Conservation (phyloP, 2,329 filamentous ascomycete species). For the Arthrobotrys conoides region DNA sequence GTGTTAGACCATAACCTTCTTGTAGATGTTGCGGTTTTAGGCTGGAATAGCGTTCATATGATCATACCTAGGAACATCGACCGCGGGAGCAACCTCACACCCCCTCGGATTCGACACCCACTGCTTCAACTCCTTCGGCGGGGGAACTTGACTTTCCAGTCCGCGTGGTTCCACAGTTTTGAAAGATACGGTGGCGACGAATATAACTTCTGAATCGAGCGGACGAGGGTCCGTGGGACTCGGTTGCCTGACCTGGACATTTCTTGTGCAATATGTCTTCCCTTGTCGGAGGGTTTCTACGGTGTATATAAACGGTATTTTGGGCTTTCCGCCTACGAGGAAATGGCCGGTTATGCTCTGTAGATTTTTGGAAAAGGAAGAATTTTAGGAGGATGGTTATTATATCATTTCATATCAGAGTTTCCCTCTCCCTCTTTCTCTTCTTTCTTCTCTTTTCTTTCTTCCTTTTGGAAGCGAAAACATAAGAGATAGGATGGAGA, state of each 20-base stretch:
- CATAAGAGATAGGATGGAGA: background rate
- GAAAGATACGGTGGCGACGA: slow-evolving; percentile 53
- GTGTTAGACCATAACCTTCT: slow-evolving; percentile 2
- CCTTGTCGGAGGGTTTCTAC: slow-evolving; percentile 69
- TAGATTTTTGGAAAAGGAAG: background rate
- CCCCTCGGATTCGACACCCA: slow-evolving; percentile 45
- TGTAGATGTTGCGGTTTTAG: background rate
- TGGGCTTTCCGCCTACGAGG: slow-evolving; percentile 69
- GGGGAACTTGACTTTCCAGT: slow-evolving; percentile 49
- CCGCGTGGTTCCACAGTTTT: slow-evolving; percentile 55
- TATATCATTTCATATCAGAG: slow-evolving; percentile 7
- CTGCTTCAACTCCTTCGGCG: slow-evolving; percentile 47
- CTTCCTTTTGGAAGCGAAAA: slow-evolving; percentile 3
- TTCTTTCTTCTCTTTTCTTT: no score
- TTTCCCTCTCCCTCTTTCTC: no score
- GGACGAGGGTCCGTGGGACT: slow-evolving; percentile 60
- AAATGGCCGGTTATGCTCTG: slow-evolving; percentile 71
- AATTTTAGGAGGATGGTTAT: background rate
- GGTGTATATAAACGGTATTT: slow-evolving; percentile 72
- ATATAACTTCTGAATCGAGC: slow-evolving; percentile 52
- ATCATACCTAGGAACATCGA: slow-evolving; percentile 55
- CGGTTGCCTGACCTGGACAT: slow-evolving; percentile 71
- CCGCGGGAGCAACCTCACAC: slow-evolving; percentile 45
- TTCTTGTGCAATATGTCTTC: slow-evolving; percentile 70
- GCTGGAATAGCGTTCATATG: slow-evolving; percentile 7